These are phyloP conservation scores for Breviolum minutum DNA, from an alignment of 73 alveolate species.

Conservation along the genomic window DNA sequence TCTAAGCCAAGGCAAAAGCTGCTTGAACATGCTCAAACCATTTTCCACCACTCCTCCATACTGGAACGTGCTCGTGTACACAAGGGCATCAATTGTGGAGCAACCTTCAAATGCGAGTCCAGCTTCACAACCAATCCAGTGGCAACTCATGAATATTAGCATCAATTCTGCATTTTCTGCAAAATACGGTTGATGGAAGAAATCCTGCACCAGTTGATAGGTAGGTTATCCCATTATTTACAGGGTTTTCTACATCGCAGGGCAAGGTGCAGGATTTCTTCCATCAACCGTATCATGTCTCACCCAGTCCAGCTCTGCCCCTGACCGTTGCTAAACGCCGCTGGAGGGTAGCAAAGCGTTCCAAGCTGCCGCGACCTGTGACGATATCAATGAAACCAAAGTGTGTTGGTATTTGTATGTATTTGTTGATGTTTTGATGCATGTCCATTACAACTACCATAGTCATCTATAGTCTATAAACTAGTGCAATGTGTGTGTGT, in stretches of 20 bases:
- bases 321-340: slow-evolving; percentile 41
- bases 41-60: slow-evolving; percentile 37
- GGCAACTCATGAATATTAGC: too few species aligned
- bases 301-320: not conserved
- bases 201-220: too few species aligned
- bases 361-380: slow-evolving; percentile 21
- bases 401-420: not conserved
- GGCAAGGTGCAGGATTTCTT: too few species aligned
- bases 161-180: too few species aligned
- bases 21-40: too few species aligned
- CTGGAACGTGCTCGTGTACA: slow-evolving; percentile 60
- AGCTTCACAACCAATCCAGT: too few species aligned
- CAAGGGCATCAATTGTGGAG: slow-evolving; percentile 61
- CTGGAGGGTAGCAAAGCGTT: slow-evolving; percentile 19
- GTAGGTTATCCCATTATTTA: too few species aligned
- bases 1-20: too few species aligned
- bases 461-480: not conserved
- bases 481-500: too few species aligned
- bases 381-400: not conserved
- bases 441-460: not conserved
- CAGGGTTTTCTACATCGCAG: too few species aligned
- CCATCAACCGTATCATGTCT: not conserved
- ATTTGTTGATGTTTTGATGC: not conserved
- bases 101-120: not conserved
- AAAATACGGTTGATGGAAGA: too few species aligned